Evolutionary conservation across 768 basidiomycete species (phyloP).

Genomic region (Lactarius hengduanensis): DNA sequence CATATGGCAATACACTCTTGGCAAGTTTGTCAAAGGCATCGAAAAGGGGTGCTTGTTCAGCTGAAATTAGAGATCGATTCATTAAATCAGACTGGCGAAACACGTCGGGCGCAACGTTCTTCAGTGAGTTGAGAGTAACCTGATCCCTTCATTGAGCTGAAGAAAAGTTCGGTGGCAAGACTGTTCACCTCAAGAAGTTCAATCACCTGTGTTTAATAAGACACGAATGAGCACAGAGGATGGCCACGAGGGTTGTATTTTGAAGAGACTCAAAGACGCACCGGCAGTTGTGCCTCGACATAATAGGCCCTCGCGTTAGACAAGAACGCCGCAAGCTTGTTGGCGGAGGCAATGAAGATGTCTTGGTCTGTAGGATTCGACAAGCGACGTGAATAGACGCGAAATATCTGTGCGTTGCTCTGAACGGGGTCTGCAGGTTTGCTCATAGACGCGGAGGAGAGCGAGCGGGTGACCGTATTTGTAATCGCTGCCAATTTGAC

Average conservation of each 20-base stretch:
- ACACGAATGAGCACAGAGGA: neutral
- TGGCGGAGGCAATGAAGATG: slow-evolving; percentile 13
- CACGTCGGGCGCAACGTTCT: slow-evolving; percentile 16
- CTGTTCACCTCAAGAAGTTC: slow-evolving; percentile 21
- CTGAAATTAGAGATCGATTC: slow-evolving; percentile 9
- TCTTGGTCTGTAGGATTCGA: slow-evolving; percentile 14
- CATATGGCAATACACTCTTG: slow-evolving; percentile 10
- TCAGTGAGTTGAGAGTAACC: slow-evolving; percentile 14
- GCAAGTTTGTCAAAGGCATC: slow-evolving; percentile 17
- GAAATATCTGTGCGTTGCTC: slow-evolving; percentile 21
- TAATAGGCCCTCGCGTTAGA: slow-evolving; percentile 16
- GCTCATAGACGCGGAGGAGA: slow-evolving; percentile 5
- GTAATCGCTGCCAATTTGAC: neutral
- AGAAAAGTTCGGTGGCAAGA: neutral
- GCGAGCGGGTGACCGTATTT: neutral
- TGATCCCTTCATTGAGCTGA: neutral
- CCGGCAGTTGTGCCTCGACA: slow-evolving; percentile 12
- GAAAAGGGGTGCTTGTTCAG: slow-evolving; percentile 17
- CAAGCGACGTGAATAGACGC: slow-evolving; percentile 11
- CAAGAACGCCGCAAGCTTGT: slow-evolving; percentile 15
- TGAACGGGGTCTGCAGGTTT: slow-evolving; percentile 12
- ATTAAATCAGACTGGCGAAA: slow-evolving; percentile 12
- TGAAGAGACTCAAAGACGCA: slow-evolving; percentile 1
- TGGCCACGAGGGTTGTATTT: neutral
- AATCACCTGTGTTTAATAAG: slow-evolving; percentile 11